phyloP scores from a whole-genome alignment of 306 rosid genomes.

The Dalbergia cochinchinensis region DNA sequence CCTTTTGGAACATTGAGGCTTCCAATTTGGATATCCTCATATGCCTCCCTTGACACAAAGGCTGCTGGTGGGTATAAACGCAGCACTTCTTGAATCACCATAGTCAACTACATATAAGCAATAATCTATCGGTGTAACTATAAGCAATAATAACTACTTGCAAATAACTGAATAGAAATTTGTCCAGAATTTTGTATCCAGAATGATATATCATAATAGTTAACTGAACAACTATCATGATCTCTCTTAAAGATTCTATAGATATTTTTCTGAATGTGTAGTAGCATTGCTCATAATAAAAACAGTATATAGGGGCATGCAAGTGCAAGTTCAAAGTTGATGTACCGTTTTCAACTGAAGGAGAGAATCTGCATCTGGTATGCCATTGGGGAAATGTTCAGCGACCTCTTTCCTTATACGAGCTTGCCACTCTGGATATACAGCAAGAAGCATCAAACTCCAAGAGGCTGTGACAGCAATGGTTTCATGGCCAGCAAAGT shows the following conservation, averaged over 20 bases:
- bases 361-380: conserved; percentile 58
- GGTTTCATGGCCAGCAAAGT: conserved; percentile 96
- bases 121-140: neutral
- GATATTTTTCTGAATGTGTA: too few relatives aligned
- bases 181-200: too few relatives aligned
- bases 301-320: too few relatives aligned
- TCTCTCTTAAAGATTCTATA: too few relatives aligned
- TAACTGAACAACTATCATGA: too few relatives aligned
- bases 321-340: neutral
- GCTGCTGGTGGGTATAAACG: conserved; percentile 94
- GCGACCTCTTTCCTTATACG: conserved; percentile 68
- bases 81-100: conserved; percentile 86
- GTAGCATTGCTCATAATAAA: too few relatives aligned
- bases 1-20: conserved; percentile 74
- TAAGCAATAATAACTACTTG: too few relatives aligned
- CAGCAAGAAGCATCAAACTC: conserved; percentile 88
- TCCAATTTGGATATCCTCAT: conserved; percentile 72
- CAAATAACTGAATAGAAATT: too few relatives aligned
- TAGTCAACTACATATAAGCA: conserved; percentile 52
- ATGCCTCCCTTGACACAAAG: conserved; percentile 91
- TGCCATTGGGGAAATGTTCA: conserved; percentile 69
- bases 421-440: conserved; percentile 84
- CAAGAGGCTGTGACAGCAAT: conserved; percentile 85
- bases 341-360: conserved; percentile 70
- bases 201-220: too few relatives aligned